Evolutionary conservation across 306 rosid genomes (phyloP).

Genomic region (Geum urbanum): DNA sequence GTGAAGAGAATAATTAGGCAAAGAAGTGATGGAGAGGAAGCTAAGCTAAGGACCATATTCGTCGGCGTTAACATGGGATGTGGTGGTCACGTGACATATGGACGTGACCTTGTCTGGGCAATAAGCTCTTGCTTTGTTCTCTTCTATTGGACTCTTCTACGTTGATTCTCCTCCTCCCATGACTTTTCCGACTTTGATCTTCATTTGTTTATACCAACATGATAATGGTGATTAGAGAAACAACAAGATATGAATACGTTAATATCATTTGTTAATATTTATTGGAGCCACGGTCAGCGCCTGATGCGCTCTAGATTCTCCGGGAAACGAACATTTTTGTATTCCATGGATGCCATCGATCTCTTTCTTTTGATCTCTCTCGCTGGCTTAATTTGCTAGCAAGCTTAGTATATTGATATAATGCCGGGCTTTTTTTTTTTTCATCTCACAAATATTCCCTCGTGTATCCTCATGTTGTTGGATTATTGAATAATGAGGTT

Average conservation of each 20-base stretch:
- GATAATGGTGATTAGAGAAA: slow-evolving; percentile 31
- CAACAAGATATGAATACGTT: slow-evolving; percentile 29
- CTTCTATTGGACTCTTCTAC: slow-evolving; percentile 30
- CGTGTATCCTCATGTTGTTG: slow-evolving; percentile 12
- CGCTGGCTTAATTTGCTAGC: background rate
- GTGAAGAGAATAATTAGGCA: no score
- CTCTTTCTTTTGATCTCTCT: background rate
- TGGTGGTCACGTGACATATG: slow-evolving; percentile 70
- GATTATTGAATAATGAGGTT: slow-evolving; percentile 41
- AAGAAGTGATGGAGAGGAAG: no score
- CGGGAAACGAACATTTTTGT: slow-evolving; percentile 52
- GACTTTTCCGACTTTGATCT: background rate
- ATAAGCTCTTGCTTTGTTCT: slow-evolving; percentile 33
- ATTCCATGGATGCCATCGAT: background rate
- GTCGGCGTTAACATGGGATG: slow-evolving; percentile 66
- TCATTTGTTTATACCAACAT: slow-evolving; percentile 9
- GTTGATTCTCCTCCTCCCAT: slow-evolving; percentile 20
- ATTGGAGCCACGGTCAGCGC: slow-evolving; percentile 95
- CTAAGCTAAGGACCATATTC: slow-evolving; percentile 40
- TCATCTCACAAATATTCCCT: slow-evolving; percentile 10
- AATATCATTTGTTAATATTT: slow-evolving; percentile 46
- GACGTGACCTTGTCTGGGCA: slow-evolving; percentile 52
- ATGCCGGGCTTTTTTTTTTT: background rate
- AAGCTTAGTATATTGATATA: no score
- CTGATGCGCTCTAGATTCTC: slow-evolving; percentile 99